phyloP scores from a whole-genome alignment of 2,329 filamentous ascomycete genomes.

The Curvularia sp. region DNA sequence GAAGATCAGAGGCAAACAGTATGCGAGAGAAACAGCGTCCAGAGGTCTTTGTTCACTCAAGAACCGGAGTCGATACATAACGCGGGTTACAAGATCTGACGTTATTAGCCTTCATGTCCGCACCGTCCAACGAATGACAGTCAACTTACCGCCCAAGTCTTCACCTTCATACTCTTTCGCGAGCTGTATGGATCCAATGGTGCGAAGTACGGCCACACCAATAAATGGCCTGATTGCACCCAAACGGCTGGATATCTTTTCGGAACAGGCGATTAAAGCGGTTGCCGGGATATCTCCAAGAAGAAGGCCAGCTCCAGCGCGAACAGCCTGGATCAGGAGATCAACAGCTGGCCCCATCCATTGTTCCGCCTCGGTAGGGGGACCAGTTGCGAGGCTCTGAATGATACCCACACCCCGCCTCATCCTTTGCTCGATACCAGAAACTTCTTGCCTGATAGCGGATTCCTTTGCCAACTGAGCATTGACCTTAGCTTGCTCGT shows the following conservation, averaged over 20 bases:
- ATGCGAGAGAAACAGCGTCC: conserved; percentile 85
- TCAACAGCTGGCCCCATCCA: conserved; percentile 88
- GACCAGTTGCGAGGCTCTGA: conserved; percentile 78
- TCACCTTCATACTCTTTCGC: conserved; percentile 77
- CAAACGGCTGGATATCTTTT: conserved; percentile 75
- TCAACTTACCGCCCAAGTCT: conserved; percentile 66
- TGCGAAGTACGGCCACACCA: conserved; percentile 83
- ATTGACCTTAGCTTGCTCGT: conserved; percentile 89
- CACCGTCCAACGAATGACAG: not conserved
- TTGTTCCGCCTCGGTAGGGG: conserved; percentile 83
- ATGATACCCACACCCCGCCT: conserved; percentile 87
- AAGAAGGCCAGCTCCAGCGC: conserved; percentile 80
- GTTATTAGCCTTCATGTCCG: conserved; percentile 19
- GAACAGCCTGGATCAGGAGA: conserved; percentile 74
- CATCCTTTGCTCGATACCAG: conserved; percentile 72
- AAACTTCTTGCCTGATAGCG: conserved; percentile 76
- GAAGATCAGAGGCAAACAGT: conserved; percentile 82
- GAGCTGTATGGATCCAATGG: conserved; percentile 75
- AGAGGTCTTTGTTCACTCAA: conserved; percentile 93
- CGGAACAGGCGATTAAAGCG: conserved; percentile 80
- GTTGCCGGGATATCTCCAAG: conserved; percentile 79
- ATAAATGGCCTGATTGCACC: conserved; percentile 81
- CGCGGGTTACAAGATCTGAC: conserved; percentile 75
- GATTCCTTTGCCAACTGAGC: conserved; percentile 88
- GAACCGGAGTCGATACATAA: conserved; percentile 89